Evolutionary conservation across 176 grass and related monocot species (phyloP).

Genomic region (Neostapfia colusana): DNA sequence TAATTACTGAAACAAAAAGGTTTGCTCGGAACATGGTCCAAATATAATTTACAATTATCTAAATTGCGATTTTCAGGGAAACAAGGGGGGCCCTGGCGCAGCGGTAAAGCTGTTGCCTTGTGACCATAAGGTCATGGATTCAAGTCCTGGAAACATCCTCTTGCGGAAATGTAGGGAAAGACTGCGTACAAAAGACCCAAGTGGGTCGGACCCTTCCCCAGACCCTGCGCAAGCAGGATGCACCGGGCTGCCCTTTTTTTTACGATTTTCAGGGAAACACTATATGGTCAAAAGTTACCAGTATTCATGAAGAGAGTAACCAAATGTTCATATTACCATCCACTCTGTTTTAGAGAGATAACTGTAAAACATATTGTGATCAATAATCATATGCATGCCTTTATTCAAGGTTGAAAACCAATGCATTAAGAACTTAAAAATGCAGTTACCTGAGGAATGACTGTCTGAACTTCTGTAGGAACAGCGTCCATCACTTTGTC

Average conservation of each 20-base stretch:
- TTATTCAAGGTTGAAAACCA: slow-evolving; percentile 27
- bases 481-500: slow-evolving; percentile 74
- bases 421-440: slow-evolving; percentile 23
- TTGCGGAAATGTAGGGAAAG: too few species aligned
- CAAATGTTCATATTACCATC: slow-evolving; percentile 13
- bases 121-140: too few species aligned
- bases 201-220: too few species aligned
- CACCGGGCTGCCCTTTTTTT: too few species aligned
- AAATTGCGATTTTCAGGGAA: neutral
- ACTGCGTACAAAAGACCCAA: too few species aligned
- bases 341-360: neutral
- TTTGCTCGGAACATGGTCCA: neutral
- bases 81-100: too few species aligned
- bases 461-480: slow-evolving; percentile 87
- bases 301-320: slow-evolving; percentile 11
- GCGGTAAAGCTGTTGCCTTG: too few species aligned
- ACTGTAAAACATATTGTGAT: neutral
- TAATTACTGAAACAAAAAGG: neutral
- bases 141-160: too few species aligned
- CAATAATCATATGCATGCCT: slow-evolving; percentile 7
- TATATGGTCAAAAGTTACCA: neutral
- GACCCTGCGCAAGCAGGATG: too few species aligned
- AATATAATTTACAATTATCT: neutral
- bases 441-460: slow-evolving; percentile 70
- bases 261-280: too few species aligned